Conservation (phyloP, 1,284 basidiomycete species). For the Puccinia triticina region DNA sequence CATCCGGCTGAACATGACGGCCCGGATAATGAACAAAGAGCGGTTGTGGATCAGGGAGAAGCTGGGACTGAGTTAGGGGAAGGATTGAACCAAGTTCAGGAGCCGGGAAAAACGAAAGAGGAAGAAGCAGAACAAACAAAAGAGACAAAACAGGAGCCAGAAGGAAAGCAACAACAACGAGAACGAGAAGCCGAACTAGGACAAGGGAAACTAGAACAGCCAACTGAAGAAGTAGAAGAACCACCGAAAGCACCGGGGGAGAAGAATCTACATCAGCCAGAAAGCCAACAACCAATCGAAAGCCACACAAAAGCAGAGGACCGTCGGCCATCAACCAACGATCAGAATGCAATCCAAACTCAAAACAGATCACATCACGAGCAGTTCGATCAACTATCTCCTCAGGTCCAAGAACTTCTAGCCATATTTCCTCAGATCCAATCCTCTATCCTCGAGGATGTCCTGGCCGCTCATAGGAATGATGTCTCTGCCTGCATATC, state of each 20-base stretch:
- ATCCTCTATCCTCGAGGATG: slow-evolving; percentile 40
- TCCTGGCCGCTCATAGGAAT: slow-evolving; percentile 37
- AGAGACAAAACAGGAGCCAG: neutral
- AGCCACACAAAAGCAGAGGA: neutral
- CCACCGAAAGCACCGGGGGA: neutral
- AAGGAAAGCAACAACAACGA: neutral
- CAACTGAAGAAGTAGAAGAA: neutral
- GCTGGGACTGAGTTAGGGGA: neutral
- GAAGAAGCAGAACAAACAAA: neutral
- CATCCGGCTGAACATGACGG: neutral
- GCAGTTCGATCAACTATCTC: slow-evolving; percentile 12
- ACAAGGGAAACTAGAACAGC: neutral
- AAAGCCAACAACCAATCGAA: neutral
- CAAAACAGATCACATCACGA: neutral
- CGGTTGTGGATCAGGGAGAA: neutral
- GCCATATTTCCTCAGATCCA: slow-evolving; percentile 49
- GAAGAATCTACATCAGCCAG: neutral
- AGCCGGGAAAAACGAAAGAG: neutral
- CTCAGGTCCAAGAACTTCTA: slow-evolving; percentile 32
- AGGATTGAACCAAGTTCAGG: neutral
- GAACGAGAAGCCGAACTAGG: neutral
- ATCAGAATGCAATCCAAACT: neutral
- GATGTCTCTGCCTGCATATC: slow-evolving; percentile 34
- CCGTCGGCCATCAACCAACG: neutral
- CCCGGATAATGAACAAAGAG: neutral